Evolutionary conservation across 2,329 filamentous ascomycete species (phyloP), one percentile per base, ranked within the genome.

Genomic region (Ascochyta koolunga): DNA sequence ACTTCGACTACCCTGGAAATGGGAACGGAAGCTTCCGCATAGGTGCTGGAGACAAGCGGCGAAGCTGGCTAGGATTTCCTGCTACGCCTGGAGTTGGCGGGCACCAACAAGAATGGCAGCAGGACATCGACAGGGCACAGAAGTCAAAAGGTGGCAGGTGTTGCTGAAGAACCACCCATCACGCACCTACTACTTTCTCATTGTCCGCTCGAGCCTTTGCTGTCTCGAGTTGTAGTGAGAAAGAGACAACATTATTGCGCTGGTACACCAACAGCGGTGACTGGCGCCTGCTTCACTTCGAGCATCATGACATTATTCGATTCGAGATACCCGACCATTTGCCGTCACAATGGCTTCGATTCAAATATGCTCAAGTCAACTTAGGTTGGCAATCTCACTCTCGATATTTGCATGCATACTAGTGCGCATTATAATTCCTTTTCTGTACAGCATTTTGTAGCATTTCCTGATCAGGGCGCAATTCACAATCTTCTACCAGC

Each of bases 51-150:
- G 85, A 88, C 68, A 88, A 88, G 75, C 77, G 86, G 61, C 78
- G 83, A 59, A 88, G 86, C 69, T 89, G 87, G 87, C 73, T 89
- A 42, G 84, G 85, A 0, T 81, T 88, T 58, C 81, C 84, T 2
- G 71, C 79, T 76, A 76, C 72, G 64, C 70, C 74, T 69, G 68
- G 71, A 36, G 71, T 68, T 4, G 53, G 50, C 13, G 63, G 56
- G 4, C 64, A 68, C 40, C 65, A 65, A 35, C 62, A 70, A 40
- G 68, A 73, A 35, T 72, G 69, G 70, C 67, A 72, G 42, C 63
- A 70, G 19, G 70, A 75, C 11, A 64, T 73, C 7, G 66, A 67
- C 8, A 60, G 66, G 43, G 60, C 58, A 1, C 60, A 65, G 38
- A 67, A 73, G 63, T 68, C 48, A 48, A 73, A 75, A 55, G 64